Evolutionary conservation across 2,329 filamentous ascomycete genomes (phyloP), one percentile per base, ranked within the genome.

Genomic region (Biscogniauxia mediterranea): DNA sequence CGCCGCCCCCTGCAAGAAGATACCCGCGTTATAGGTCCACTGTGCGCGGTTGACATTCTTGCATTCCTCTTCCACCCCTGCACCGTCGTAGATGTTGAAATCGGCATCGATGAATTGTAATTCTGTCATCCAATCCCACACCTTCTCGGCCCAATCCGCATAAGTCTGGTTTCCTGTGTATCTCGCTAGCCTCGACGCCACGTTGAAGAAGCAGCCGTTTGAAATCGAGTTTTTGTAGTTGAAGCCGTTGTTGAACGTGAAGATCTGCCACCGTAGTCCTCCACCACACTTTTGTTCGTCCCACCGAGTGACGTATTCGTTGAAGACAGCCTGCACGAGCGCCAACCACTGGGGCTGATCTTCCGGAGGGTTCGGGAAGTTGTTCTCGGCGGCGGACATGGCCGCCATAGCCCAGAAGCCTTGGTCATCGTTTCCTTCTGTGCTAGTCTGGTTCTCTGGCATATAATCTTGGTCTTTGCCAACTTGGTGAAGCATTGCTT

Each of bases 391-490:
- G 2, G 92, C 92, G 9, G 85, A 84, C 81, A 96, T 90, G 62
- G 89, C 90, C 1, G 91, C 86, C 80, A 95, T 83, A n/a, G 85
- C 90, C 92, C 92, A 96, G 76, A 95, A 94, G 5, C 90, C 88
- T 74, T 92, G 89, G 68, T 92, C 89, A 65, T 92, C 89, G 75
- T 91, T 92, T 65, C 89, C 89, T 63, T 83, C 75, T 1, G 81
- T 82, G 54, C 78, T 75, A 6, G 85, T 87, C 73, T 88, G 86
- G 74, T 89, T 89, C n/a, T 74, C 70, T 2, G 89, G 89, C 86
- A 89, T 88, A 71, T 82, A 90, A 71, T 90, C 84, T 13, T 73
- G 70, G 63, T 85, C 80, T n/a, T 81, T 75, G 49, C 86, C 85
- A 38, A 79, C 81, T 71, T 90, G 88, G 69, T 87, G 85, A 7